Evolutionary conservation across 2,329 filamentous ascomycete genomes (phyloP), one percentile per base, ranked within the genome.

Genomic region (Aureobasidium leucospermi): DNA sequence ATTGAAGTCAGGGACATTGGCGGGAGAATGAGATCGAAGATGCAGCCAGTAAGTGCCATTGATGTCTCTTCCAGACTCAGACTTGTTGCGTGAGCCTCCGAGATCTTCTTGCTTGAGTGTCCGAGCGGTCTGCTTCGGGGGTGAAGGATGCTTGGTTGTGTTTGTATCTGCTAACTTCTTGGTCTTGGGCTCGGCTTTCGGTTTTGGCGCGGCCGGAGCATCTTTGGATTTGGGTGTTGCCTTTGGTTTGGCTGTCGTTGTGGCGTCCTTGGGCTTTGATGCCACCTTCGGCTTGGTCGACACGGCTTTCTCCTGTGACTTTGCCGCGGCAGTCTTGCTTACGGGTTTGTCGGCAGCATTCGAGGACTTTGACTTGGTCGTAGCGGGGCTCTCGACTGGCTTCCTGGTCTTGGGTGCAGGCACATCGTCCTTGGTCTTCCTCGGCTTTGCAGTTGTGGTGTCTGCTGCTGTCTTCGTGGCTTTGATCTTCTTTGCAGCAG

Each of bases 1-100:
- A 13, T 66, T 63, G 61, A 66, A 63, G 16, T 57, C 59, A 29
- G 67, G 62, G 6, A 61, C 60, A n/a, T 42, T 31, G 32, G 63
- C 55, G 48, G 63, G 66, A 53, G 62, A 61, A 39, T 60, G 48
- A 31, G 58, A 39, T 52, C 63, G 52, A 23, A 49, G 38, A 42
- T 67, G 59, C 38, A 60, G 36, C 16, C 38, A n/a, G 11, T 60
- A 49, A 9, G 32, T 48, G 31, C 41, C 48, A 11, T 61, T 58
- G 8, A 39, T 23, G 1, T 47, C 60, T 19, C 52, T 49, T 13
- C 51, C 56, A 19, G 46, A 38, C 32, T 49, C n/a, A 2, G 45
- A 41, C 13, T 49, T 58, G 19, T 23, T 31, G 11, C 34, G 36
- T 31, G 34, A n/a, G 13, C 19, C 19, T 19, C 19, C 19, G 19